Evolutionary conservation across 257 asterid species (phyloP), one percentile per base, ranked within the genome.

Genomic region (Solanum ossicruentum): DNA sequence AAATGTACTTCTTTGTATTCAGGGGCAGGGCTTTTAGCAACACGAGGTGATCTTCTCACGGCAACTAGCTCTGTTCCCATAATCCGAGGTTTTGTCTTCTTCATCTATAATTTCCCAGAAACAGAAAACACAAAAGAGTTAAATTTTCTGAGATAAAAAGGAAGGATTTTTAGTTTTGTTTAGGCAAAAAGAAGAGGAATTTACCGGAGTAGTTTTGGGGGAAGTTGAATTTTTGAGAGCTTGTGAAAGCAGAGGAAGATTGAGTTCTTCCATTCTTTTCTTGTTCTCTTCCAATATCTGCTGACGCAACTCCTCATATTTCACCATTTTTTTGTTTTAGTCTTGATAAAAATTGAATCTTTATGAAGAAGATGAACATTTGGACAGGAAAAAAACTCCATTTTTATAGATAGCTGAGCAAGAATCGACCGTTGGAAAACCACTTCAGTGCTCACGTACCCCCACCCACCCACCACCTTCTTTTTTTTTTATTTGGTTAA

Each of bases 281-380:
- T 91, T 93, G 97, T 96, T 96, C 84, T 95, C 98, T 86, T 93
- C 99, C 90, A 96, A 43, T 87, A 94, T 92, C 84, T 92, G 94
- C 84, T 90, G 85, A 7, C 98, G 87, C 58, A 89, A 0, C 16
- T 89, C 93, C 87, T 94, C 99, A 69, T 95, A 95, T 47, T 86
- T 85, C 91, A 91, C 95, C 98, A 94, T 95, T 87, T 87, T 84
- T 61, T 11, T 7, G 26, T 56, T 75, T 75, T 10, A 41, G 83
- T 21, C 28, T 45, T n/a, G 66, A 4, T 20, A n/a, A 58, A 26
- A 57, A 43, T 6, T 43, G 47, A 43, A 43, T 43, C 47, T 43
- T 43, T 43, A 43, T 4, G 12, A 69, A 7, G 79, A 80, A 11
- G 7, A 15, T 6, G 43, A 23, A 60, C 3, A 56, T 56, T 67